phyloP scores from a whole-genome alignment of 2,329 filamentous ascomycete genomes.

The Calonectria hongkongensis region DNA sequence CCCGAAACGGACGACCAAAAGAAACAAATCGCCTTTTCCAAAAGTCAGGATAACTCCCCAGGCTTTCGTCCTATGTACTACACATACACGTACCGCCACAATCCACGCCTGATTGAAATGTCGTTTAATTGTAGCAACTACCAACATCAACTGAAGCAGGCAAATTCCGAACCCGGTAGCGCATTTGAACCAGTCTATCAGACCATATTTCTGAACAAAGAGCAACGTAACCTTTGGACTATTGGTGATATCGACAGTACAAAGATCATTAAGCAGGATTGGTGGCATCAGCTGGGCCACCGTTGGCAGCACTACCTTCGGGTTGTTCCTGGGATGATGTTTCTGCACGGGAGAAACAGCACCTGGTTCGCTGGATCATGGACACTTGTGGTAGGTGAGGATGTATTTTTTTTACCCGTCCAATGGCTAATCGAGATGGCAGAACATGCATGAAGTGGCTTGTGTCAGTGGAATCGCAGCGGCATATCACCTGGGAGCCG shows the following conservation, averaged over 20 bases:
- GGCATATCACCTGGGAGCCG: slow-evolving; percentile 80
- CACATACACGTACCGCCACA: slow-evolving; percentile 75
- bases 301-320: slow-evolving; percentile 78
- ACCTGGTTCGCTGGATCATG: slow-evolving; percentile 80
- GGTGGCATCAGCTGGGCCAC: slow-evolving; percentile 82
- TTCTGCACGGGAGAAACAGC: slow-evolving; percentile 78
- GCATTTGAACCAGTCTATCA: slow-evolving; percentile 80
- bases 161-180: slow-evolving; percentile 45
- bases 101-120: slow-evolving; percentile 78
- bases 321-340: slow-evolving; percentile 83
- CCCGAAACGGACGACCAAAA: slow-evolving; percentile 63
- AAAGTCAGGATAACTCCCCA: slow-evolving; percentile 68
- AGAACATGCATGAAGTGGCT: slow-evolving; percentile 81
- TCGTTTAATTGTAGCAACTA: slow-evolving; percentile 86
- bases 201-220: slow-evolving; percentile 79
- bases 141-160: slow-evolving; percentile 79
- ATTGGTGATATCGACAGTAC: slow-evolving; percentile 74
- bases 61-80: slow-evolving; percentile 80
- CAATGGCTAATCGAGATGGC: slow-evolving; percentile 4
- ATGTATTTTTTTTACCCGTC: background rate
- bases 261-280: slow-evolving; percentile 78
- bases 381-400: slow-evolving; percentile 77
- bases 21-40: slow-evolving; percentile 64
- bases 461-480: slow-evolving; percentile 83
- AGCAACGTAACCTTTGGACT: slow-evolving; percentile 74